phyloP scores from a whole-genome alignment of 129 eudicot genomes.

The Flaveria ramosissima region DNA sequence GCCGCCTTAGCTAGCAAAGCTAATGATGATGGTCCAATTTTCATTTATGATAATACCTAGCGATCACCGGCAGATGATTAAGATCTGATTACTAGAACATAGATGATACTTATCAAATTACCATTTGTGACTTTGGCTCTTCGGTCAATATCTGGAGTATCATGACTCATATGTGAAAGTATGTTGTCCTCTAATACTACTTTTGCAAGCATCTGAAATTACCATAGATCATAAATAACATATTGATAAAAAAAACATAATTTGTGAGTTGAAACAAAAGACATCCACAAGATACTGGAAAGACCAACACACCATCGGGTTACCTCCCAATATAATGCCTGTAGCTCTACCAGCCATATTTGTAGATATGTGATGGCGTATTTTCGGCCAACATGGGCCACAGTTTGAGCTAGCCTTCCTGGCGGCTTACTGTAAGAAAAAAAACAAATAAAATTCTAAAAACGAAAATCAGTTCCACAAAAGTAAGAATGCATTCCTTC shows the following conservation, averaged over 20 bases:
- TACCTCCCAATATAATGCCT: slow-evolving; percentile 95
- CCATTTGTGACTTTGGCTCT: slow-evolving; percentile 60
- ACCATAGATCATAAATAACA: slow-evolving; percentile 11
- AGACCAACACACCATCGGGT: slow-evolving; percentile 70
- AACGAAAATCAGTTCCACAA: slow-evolving; percentile 15
- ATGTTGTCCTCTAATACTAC: slow-evolving; percentile 79
- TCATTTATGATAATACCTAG: slow-evolving; percentile 77
- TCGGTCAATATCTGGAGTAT: slow-evolving; percentile 58
- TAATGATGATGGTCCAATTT: slow-evolving; percentile 74
- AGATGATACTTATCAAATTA: slow-evolving; percentile 29
- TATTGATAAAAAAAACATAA: not conserved
- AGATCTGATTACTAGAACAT: not conserved
- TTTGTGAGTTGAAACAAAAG: not conserved
- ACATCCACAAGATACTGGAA: not conserved
- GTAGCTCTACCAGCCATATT: slow-evolving; percentile 99
- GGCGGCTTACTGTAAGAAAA: slow-evolving; percentile 78
- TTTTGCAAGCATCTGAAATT: slow-evolving; percentile 85
- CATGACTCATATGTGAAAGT: slow-evolving; percentile 60
- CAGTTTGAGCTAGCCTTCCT: slow-evolving; percentile 97
- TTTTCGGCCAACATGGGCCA: slow-evolving; percentile 99
- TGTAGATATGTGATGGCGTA: slow-evolving; percentile 86
- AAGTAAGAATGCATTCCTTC: slow-evolving; percentile 15
- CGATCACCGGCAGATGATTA: slow-evolving; percentile 24
- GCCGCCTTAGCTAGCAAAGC: slow-evolving; percentile 82
- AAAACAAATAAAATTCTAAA: not conserved